These are phyloP conservation scores for Penicillium riverlandense DNA, from an alignment of 495 filamentous ascomycete genomes.

Conservation along the genomic window DNA sequence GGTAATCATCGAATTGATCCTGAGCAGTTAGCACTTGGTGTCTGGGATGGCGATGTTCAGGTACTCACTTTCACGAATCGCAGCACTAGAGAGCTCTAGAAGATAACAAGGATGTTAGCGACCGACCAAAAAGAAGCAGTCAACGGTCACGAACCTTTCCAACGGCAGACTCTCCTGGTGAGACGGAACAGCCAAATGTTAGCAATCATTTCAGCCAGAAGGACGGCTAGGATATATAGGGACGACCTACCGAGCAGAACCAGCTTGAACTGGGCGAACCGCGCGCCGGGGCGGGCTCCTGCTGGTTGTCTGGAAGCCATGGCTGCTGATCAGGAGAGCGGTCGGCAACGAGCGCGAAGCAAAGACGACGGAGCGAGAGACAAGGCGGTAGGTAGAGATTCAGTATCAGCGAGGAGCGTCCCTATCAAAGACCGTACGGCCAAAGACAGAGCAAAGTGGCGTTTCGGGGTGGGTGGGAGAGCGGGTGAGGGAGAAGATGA, in stretches of 20 bases:
- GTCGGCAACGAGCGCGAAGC: constrained; percentile 2
- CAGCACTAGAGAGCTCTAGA: constrained; percentile 89
- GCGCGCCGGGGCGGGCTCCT: constrained; percentile 66
- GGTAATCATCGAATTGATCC: constrained; percentile 99
- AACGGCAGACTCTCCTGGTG: constrained; percentile 88
- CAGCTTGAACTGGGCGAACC: constrained; percentile 99
- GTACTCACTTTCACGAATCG: constrained; percentile 87
- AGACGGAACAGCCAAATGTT: background rate
- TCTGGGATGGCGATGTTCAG: background rate
- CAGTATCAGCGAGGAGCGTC: background rate
- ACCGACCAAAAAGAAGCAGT: constrained; percentile 14
- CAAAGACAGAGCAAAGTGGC: background rate
- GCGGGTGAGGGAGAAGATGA: background rate
- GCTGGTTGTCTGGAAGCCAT: constrained; percentile 80
- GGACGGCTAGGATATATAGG: background rate
- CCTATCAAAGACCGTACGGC: too few species aligned
- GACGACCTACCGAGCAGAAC: constrained; percentile 74
- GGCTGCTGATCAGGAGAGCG: constrained; percentile 16
- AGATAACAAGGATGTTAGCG: constrained; percentile 24
- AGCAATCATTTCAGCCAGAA: background rate
- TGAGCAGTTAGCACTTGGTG: constrained; percentile 24
- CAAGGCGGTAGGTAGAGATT: constrained; percentile 1
- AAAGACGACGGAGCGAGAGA: background rate
- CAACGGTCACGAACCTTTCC: constrained; percentile 66
- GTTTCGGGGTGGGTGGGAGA: background rate